These are phyloP conservation scores for Rhynchosporium graminicola DNA, from an alignment of 2,329 filamentous ascomycete genomes.

Conservation along the genomic window DNA sequence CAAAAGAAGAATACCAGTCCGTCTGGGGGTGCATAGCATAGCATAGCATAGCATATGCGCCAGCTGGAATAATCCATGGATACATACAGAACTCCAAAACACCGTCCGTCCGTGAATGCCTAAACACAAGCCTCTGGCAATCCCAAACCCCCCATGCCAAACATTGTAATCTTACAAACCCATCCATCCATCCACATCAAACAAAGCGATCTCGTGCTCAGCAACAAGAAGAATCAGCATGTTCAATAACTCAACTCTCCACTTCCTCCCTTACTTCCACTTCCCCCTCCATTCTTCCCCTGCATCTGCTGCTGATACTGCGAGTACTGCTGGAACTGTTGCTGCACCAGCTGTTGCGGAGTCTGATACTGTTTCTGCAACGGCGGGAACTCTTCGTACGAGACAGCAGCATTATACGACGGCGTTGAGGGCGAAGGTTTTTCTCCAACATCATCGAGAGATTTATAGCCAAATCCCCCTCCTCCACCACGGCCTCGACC, in stretches of 20 bases:
- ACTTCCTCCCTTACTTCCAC: slow-evolving; percentile 26
- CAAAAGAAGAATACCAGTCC: not conserved
- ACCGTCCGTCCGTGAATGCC: not conserved
- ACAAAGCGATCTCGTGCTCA: no score
- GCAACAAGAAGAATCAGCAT: not conserved
- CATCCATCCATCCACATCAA: not conserved
- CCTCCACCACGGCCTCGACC: slow-evolving; percentile 48
- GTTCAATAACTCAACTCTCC: slow-evolving; percentile 37
- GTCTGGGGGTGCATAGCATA: not conserved
- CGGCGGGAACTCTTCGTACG: slow-evolving; percentile 42
- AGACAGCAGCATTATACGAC: slow-evolving; percentile 37
- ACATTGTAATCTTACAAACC: not conserved
- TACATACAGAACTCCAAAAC: not conserved
- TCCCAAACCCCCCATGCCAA: not conserved
- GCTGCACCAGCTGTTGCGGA: slow-evolving; percentile 39
- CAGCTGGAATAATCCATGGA: not conserved
- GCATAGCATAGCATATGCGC: not conserved
- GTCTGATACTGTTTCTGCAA: slow-evolving; percentile 40
- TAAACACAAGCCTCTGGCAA: no score
- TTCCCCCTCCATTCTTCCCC: slow-evolving; percentile 25
- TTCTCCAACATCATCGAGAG: slow-evolving; percentile 64
- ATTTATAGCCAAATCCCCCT: slow-evolving; percentile 58
- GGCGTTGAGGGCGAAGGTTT: slow-evolving; percentile 44
- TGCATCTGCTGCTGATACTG: slow-evolving; percentile 37
- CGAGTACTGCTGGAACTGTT: slow-evolving; percentile 39